These are phyloP conservation scores for Hyphopichia khmerensis DNA, from an alignment of 1,139 yeast species.

Conservation along the genomic window DNA sequence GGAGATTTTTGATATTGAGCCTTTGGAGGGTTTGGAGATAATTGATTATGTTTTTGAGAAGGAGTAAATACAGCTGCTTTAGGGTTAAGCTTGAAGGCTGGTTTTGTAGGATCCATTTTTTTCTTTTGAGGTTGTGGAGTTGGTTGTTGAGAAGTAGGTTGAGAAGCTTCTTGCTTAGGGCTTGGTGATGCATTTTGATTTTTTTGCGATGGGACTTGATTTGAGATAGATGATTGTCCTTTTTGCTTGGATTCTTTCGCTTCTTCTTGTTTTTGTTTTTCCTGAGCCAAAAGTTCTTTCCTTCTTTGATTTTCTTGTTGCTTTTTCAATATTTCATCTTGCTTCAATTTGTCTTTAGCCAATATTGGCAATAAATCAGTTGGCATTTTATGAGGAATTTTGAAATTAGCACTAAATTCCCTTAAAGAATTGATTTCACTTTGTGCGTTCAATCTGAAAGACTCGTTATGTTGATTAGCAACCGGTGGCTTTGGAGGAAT, in stretches of 20 bases:
- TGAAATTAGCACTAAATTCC: slow-evolving; percentile 80
- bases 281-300: slow-evolving; percentile 9
- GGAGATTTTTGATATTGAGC: slow-evolving; percentile 23
- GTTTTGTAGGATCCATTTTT: slow-evolving; percentile 56
- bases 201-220: slow-evolving; percentile 7
- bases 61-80: slow-evolving; percentile 74
- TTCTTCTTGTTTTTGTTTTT: slow-evolving; percentile 7
- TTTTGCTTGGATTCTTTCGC: slow-evolving; percentile 8
- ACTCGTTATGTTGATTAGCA: slow-evolving; percentile 27
- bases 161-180: slow-evolving; percentile 1
- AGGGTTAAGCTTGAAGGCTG: slow-evolving; percentile 69
- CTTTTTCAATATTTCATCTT: slow-evolving; percentile 54
- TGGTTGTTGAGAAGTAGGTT: slow-evolving; percentile 1
- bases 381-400: slow-evolving; percentile 74
- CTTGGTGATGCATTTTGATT: slow-evolving; percentile 6
- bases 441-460: slow-evolving; percentile 53
- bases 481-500: slow-evolving; percentile 35
- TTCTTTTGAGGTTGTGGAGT: slow-evolving; percentile 20
- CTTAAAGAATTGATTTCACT: slow-evolving; percentile 76
- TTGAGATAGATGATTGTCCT: slow-evolving; percentile 8
- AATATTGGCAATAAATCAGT: slow-evolving; percentile 73
- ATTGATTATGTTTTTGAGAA: slow-evolving; percentile 25
- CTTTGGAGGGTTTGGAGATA: slow-evolving; percentile 34
- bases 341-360: slow-evolving; percentile 65
- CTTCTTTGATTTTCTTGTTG: slow-evolving; percentile 21